These are phyloP conservation scores for Hyaloscypha finlandica DNA, from an alignment of 495 filamentous ascomycete genomes.

Conservation along the genomic window DNA sequence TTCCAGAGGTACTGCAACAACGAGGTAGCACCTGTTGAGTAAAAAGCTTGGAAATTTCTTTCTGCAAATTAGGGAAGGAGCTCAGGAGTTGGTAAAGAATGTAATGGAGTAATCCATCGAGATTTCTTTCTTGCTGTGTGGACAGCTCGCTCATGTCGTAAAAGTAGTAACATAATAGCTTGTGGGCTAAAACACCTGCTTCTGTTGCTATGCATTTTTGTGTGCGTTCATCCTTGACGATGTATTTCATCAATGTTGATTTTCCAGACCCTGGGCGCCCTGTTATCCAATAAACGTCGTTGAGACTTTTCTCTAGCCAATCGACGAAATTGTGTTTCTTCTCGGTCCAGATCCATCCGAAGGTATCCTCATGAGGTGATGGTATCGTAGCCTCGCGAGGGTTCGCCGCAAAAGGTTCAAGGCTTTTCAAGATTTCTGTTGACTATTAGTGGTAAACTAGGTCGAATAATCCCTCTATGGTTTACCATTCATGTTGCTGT, in stretches of 20 bases:
- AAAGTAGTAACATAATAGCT: not conserved
- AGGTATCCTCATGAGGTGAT: not conserved
- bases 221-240: not conserved
- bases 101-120: not conserved
- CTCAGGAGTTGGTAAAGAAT: no score
- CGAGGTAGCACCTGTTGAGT: no score
- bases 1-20: no score
- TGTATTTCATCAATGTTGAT: conserved; percentile 5
- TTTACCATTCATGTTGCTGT: no score
- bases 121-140: not conserved
- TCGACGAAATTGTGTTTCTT: not conserved
- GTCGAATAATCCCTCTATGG: not conserved
- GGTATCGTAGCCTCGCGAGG: not conserved
- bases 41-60: no score
- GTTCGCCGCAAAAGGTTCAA: not conserved
- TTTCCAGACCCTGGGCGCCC: not conserved
- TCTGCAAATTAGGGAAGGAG: no score
- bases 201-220: not conserved
- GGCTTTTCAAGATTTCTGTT: not conserved
- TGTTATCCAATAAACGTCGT: not conserved
- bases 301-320: not conserved
- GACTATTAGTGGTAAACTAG: not conserved
- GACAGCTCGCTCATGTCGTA: not conserved
- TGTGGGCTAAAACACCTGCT: no score
- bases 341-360: conserved; percentile 2